These are phyloP conservation scores for Ceratocystis eucalypticola DNA, from an alignment of 2,329 filamentous ascomycete species.

Conservation along the genomic window DNA sequence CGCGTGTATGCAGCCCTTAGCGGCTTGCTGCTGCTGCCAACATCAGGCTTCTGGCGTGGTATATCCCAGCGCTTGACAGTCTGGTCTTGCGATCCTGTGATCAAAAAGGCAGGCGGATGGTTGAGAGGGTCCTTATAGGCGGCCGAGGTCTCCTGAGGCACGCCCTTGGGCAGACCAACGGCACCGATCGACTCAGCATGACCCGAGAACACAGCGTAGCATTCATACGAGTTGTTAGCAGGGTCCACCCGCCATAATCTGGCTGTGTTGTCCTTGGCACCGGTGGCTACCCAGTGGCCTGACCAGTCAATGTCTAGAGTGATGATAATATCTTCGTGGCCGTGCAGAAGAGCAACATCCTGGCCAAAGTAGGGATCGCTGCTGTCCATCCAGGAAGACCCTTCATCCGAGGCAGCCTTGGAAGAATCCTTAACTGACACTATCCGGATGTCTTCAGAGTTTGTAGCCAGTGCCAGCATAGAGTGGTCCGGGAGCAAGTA, in stretches of 20 bases:
- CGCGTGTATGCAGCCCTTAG: slow-evolving; percentile 67
- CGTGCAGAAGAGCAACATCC: slow-evolving; percentile 72
- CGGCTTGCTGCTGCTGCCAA: slow-evolving; percentile 27
- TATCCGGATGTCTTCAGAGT: slow-evolving; percentile 83
- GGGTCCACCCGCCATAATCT: slow-evolving; percentile 80
- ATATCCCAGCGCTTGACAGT: slow-evolving; percentile 93
- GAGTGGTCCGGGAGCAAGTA: slow-evolving; percentile 72
- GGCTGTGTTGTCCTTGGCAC: slow-evolving; percentile 92
- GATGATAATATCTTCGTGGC: slow-evolving; percentile 92
- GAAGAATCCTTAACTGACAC: slow-evolving; percentile 49
- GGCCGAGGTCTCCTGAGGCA: slow-evolving; percentile 54
- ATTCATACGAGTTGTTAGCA: slow-evolving; percentile 58
- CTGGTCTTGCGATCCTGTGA: slow-evolving; percentile 90
- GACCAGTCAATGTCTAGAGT: slow-evolving; percentile 93
- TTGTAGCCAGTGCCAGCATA: slow-evolving; percentile 79
- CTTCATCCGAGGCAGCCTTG: slow-evolving; percentile 19
- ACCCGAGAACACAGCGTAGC: slow-evolving; percentile 70
- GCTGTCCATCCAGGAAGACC: slow-evolving; percentile 21
- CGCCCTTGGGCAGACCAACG: slow-evolving; percentile 61
- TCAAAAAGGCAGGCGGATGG: slow-evolving; percentile 67
- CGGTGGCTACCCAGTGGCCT: slow-evolving; percentile 89
- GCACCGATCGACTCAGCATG: slow-evolving; percentile 91
- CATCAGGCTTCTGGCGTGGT: slow-evolving; percentile 38
- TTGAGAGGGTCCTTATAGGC: slow-evolving; percentile 61
- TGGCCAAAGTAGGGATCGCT: slow-evolving; percentile 63